Base-by-base conservation (phyloP, 208 protist genomes). In the Crithidia mellificae region DNA sequence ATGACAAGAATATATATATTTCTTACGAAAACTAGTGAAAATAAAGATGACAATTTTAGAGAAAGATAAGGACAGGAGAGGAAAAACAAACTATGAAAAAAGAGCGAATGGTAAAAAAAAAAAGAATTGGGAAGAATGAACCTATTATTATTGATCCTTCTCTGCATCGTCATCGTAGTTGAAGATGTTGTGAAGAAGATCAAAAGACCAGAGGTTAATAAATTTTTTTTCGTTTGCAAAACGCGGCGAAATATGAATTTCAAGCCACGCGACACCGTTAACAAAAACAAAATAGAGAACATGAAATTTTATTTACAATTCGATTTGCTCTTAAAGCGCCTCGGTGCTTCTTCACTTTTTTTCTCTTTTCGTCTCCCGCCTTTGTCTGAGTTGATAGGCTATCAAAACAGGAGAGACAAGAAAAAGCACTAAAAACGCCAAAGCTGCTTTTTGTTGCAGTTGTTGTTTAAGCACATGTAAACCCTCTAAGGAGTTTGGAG, bases 11-110 rank as follows among this genome's bases (percentile, higher is more conserved):
- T n/a, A n/a, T n/a, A n/a, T n/a, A n/a, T n/a, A n/a, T n/a, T n/a
- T n/a, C n/a, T n/a, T n/a, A n/a, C n/a, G n/a, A n/a, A n/a, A n/a
- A n/a, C n/a, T n/a, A n/a, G n/a, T n/a, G n/a, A n/a, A n/a, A n/a
- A n/a, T n/a, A n/a, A n/a, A n/a, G n/a, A n/a, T n/a, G n/a, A n/a
- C n/a, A n/a, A n/a, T n/a, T n/a, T n/a, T n/a, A n/a, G n/a, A 30
- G 15, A 27, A 38, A 36, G 50, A 17, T 36, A 34, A 5, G 19
- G 34, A 52, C 47, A 56, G 15, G 30, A 68, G 32, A 67, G 36
- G 43, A 63, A 72, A 68, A 55, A 15, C 24, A 49, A 61, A 55
- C 62, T 19, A 46, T 44, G 58, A 63, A 63, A 47, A 20, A 46
- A 64, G 15, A 61, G n/a, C 34, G 43, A 58, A 61, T 38, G 36